Evolutionary conservation across 2,329 filamentous ascomycete genomes (phyloP).

Genomic region (Paecilomyces sp.): DNA sequence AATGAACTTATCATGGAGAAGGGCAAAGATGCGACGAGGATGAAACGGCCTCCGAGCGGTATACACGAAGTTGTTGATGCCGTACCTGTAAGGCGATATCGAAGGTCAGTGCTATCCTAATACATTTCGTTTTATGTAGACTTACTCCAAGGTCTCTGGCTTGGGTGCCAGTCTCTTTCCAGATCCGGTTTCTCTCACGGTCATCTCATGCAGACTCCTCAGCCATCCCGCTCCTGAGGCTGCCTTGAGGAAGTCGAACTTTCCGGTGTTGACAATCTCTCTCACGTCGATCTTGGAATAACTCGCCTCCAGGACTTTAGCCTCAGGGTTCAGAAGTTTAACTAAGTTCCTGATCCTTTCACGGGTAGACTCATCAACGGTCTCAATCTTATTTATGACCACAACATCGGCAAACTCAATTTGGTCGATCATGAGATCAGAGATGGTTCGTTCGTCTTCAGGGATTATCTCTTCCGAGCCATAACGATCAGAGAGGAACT

Average conservation of each 20-base stretch:
- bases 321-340: constrained; percentile 57
- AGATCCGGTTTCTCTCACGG: constrained; percentile 49
- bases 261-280: constrained; percentile 58
- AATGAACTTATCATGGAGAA: constrained; percentile 41
- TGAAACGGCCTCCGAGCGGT: constrained; percentile 48
- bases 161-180: constrained; percentile 55
- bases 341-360: constrained; percentile 48
- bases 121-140: background rate
- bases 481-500: constrained; percentile 59
- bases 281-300: constrained; percentile 55
- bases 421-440: constrained; percentile 68
- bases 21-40: constrained; percentile 30
- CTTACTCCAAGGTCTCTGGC: constrained; percentile 62
- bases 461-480: constrained; percentile 52
- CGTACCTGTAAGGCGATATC: constrained; percentile 41
- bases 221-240: constrained; percentile 63
- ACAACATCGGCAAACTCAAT: constrained; percentile 72
- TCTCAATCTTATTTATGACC: constrained; percentile 63
- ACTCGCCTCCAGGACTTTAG: constrained; percentile 56
- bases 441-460: constrained; percentile 67
- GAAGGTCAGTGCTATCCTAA: background rate
- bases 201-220: constrained; percentile 62
- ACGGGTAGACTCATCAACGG: constrained; percentile 44
- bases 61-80: constrained; percentile 66
- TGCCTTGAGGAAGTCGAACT: constrained; percentile 59